Conservation (phyloP, 2,329 filamentous ascomycete genomes). For the Orbilia javanica region DNA sequence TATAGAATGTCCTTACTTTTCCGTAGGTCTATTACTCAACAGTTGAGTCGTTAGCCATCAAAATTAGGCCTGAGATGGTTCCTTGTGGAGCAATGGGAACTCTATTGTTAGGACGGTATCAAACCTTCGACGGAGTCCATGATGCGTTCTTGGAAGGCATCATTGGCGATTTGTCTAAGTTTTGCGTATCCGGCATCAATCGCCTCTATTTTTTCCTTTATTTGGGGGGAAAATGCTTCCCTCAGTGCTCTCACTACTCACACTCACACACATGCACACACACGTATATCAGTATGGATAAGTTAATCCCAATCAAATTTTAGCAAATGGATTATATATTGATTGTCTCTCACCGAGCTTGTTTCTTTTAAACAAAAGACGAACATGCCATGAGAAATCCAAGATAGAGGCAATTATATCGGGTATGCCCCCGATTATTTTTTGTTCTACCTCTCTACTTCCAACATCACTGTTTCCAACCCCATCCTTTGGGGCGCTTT, state of each 20-base stretch:
- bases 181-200: slow-evolving; percentile 35
- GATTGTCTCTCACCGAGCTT: slow-evolving; percentile 41
- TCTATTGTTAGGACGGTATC: neutral
- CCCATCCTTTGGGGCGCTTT: slow-evolving; percentile 22
- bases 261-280: too few species aligned
- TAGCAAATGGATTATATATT: neutral
- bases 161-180: slow-evolving; percentile 41
- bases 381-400: slow-evolving; percentile 55
- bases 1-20: slow-evolving; percentile 17
- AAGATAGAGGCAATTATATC: slow-evolving; percentile 45
- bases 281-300: neutral
- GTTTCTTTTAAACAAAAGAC: slow-evolving; percentile 44
- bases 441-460: slow-evolving; percentile 40
- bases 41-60: neutral
- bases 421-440: slow-evolving; percentile 50
- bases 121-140: slow-evolving; percentile 56
- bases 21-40: slow-evolving; percentile 30
- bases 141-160: slow-evolving; percentile 53
- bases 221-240: slow-evolving; percentile 42
- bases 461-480: slow-evolving; percentile 14
- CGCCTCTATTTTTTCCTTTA: slow-evolving; percentile 39
- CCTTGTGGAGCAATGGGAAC: neutral
- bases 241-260: slow-evolving; percentile 45
- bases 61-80: neutral
- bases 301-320: neutral